Conservation (phyloP, 352 stramenopile species). For the Halophytophthora polymorphica region DNA sequence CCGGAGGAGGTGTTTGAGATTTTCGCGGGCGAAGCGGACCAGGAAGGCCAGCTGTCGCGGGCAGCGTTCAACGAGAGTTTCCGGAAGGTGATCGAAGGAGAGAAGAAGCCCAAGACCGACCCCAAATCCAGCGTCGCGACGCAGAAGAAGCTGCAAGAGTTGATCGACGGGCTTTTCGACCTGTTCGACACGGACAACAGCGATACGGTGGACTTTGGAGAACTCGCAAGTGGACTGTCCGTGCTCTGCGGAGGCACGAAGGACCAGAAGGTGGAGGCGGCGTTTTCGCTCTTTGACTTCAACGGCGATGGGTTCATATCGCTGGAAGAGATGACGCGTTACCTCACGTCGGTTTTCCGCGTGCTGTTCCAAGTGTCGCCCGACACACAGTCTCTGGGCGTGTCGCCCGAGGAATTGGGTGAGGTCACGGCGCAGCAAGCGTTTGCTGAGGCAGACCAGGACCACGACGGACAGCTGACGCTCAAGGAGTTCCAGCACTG, state of each 20-base stretch:
- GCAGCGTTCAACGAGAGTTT: conserved; percentile 81
- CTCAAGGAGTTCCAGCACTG: conserved; percentile 86
- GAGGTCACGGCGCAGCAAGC: conserved; percentile 77
- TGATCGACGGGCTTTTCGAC: conserved; percentile 74
- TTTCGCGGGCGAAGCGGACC: conserved; percentile 73
- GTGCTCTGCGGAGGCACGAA: conserved; percentile 83
- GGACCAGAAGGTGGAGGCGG: conserved; percentile 81
- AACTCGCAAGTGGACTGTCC: conserved; percentile 78
- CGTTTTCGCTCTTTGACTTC: conserved; percentile 86
- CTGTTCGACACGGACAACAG: conserved; percentile 77
- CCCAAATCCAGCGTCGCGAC: conserved; percentile 6
- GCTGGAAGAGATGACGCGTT: conserved; percentile 82
- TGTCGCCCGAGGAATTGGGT: conserved; percentile 77
- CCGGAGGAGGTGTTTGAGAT: conserved; percentile 87
- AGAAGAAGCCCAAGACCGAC: conserved; percentile 14
- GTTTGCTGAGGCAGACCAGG: conserved; percentile 62
- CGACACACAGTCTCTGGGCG: conserved; percentile 49
- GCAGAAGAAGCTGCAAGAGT: conserved; percentile 45
- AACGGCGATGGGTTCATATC: conserved; percentile 89
- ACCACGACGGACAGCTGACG: conserved; percentile 74
- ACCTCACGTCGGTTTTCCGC: conserved; percentile 85
- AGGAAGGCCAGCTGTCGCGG: conserved; percentile 67
- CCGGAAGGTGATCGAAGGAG: conserved; percentile 50
- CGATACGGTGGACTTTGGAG: conserved; percentile 78
- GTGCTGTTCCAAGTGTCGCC: conserved; percentile 82